These are phyloP conservation scores for Insectozyma bohioensis DNA, from an alignment of 1,139 yeast species.

Conservation along the genomic window DNA sequence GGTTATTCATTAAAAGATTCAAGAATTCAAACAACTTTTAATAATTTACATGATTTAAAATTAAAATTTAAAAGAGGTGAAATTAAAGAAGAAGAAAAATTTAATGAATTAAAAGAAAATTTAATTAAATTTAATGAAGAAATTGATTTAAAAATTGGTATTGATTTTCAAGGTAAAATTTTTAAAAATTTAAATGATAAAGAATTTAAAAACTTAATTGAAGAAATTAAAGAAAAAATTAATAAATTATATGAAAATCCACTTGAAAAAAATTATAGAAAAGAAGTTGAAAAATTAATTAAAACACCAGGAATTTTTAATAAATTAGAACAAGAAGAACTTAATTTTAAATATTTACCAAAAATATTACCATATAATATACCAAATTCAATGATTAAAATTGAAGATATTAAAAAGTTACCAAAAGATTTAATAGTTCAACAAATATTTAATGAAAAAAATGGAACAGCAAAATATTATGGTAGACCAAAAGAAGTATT, in stretches of 20 bases:
- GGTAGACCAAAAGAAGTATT: constrained; percentile 40
- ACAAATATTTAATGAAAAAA: constrained; percentile 32
- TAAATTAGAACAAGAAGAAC: constrained; percentile 22
- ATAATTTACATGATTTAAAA: constrained; percentile 47
- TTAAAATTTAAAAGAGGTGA: constrained; percentile 43
- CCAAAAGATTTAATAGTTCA: constrained; percentile 35
- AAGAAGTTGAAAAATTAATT: constrained; percentile 25
- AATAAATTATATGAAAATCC: constrained; percentile 22
- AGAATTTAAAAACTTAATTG: constrained; percentile 19
- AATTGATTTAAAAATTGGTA: constrained; percentile 19
- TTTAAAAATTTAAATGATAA: constrained; percentile 22
- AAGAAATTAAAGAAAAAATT: constrained; percentile 21
- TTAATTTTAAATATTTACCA: constrained; percentile 32
- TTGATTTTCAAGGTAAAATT: constrained; percentile 30
- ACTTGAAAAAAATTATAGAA: constrained; percentile 27
- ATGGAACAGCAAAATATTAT: constrained; percentile 27
- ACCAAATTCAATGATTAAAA: constrained; percentile 35
- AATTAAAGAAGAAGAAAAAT: constrained; percentile 31
- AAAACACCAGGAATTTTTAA: constrained; percentile 37
- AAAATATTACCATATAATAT: constrained; percentile 33
- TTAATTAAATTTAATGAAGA: constrained; percentile 6
- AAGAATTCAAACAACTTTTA: constrained; percentile 53
- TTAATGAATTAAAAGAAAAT: constrained; percentile 14
- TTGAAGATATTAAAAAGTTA: constrained; percentile 26
- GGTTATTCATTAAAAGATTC: constrained; percentile 52